These are phyloP conservation scores for Eucalyptus tenuipes DNA, from an alignment of 345 rosid species.

Conservation along the genomic window DNA sequence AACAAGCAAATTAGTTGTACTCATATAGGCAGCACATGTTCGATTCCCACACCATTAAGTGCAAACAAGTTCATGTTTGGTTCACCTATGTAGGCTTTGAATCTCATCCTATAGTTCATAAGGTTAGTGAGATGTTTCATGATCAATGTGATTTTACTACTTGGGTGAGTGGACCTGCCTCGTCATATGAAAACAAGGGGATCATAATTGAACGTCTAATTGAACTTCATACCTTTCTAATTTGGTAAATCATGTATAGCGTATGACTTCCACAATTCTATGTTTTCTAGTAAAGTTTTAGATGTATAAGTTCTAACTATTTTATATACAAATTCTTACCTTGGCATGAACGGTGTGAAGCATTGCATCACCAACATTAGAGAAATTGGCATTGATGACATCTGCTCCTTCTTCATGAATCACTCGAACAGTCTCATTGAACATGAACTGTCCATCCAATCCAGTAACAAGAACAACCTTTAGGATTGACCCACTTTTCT, in stretches of 20 bases:
- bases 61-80: neutral
- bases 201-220: neutral
- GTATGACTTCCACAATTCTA: neutral
- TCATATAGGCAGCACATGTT: neutral
- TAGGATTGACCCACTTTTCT: neutral
- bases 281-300: neutral
- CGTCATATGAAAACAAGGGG: neutral
- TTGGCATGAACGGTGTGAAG: slow-evolving; percentile 25
- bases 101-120: neutral
- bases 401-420: slow-evolving; percentile 31
- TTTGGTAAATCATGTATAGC: neutral
- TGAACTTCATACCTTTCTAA: neutral
- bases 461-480: slow-evolving; percentile 26
- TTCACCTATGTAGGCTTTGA: neutral
- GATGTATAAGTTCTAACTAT: neutral
- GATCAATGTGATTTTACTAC: neutral
- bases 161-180: neutral
- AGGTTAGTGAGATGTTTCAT: neutral
- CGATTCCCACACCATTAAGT: neutral
- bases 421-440: slow-evolving; percentile 22
- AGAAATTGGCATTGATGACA: slow-evolving; percentile 19
- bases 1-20: neutral
- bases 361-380: slow-evolving; percentile 1
- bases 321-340: slow-evolving; percentile 6
- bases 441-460: slow-evolving; percentile 6